Evolutionary conservation across 805 yeast species (phyloP).

Genomic region (Tanozyma kutaoensis): DNA sequence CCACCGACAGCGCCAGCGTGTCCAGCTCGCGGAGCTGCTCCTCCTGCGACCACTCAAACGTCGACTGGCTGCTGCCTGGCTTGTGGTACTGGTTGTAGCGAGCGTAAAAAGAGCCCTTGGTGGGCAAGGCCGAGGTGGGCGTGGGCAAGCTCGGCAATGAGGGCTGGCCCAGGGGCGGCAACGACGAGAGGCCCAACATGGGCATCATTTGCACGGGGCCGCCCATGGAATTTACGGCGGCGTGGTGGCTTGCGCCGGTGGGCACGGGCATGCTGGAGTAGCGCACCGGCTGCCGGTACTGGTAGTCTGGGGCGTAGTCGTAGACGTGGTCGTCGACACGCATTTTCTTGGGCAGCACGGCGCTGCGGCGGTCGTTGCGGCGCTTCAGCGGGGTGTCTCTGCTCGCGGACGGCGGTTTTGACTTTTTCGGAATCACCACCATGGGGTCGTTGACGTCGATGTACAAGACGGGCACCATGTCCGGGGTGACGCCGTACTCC

Average conservation of each 20-base stretch:
- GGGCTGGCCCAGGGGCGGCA: too few relatives aligned
- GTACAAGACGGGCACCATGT: constrained; percentile 27
- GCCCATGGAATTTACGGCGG: too few relatives aligned
- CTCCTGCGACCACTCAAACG: constrained; percentile 22
- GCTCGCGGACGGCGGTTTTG: constrained; percentile 15
- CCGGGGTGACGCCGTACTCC: constrained; percentile 25
- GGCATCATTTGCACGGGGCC: too few relatives aligned
- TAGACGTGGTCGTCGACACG: constrained; percentile 10
- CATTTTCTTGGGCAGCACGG: constrained; percentile 37
- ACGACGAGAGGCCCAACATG: too few relatives aligned
- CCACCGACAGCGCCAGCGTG: constrained; percentile 30
- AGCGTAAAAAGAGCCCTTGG: constrained; percentile 5
- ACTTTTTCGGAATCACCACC: constrained; percentile 20
- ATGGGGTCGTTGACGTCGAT: constrained; percentile 23
- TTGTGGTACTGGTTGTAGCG: constrained; percentile 7
- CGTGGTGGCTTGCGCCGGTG: too few relatives aligned
- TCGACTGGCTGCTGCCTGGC: constrained; percentile 14
- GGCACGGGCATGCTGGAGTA: too few relatives aligned
- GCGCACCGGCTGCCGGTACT: too few relatives aligned
- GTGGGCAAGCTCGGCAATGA: too few relatives aligned
- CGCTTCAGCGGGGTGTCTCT: constrained; percentile 30
- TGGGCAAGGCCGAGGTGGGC: background rate
- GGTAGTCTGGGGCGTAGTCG: too few relatives aligned
- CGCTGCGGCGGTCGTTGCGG: constrained; percentile 37
- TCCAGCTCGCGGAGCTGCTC: constrained; percentile 28